Percentiles rank a stretch among this genome's conserved stretches.
phyloP scores from a whole-genome alignment of 352 stramenopile species.

The Phytophthora aleatoria region DNA sequence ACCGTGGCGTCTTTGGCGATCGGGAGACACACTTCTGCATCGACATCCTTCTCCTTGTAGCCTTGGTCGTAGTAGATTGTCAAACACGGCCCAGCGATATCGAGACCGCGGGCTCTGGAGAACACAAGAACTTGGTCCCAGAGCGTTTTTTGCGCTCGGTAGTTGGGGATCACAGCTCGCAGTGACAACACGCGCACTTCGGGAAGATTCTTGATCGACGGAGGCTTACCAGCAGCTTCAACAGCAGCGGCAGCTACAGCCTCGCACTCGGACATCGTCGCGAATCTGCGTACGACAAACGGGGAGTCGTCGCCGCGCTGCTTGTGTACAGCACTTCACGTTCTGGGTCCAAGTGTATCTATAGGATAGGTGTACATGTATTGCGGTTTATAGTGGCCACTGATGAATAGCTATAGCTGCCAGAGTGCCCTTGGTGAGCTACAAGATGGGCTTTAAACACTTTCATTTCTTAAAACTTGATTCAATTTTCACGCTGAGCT shows the following conservation, averaged over 20 bases:
- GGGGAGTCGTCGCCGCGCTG: too few species aligned
- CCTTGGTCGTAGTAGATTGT: constrained; percentile 47
- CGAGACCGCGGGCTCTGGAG: constrained; percentile 19
- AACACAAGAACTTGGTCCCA: constrained; percentile 45
- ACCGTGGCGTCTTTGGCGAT: constrained; percentile 30
- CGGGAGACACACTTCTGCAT: constrained; percentile 51
- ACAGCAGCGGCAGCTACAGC: constrained; percentile 18
- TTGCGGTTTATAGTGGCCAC: too few species aligned
- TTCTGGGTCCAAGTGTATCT: too few species aligned
- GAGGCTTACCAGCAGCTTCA: constrained; percentile 15
- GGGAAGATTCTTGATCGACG: constrained; percentile 38
- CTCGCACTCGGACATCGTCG: constrained; percentile 24
- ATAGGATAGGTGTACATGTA: too few species aligned
- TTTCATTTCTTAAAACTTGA: not conserved
- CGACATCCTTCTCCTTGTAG: constrained; percentile 49
- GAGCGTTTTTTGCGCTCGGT: constrained; percentile 46
- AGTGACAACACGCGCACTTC: constrained; percentile 42
- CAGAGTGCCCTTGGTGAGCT: too few species aligned
- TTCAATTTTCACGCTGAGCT: not conserved
- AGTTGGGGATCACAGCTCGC: constrained; percentile 46
- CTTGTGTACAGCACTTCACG: too few species aligned
- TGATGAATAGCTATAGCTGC: too few species aligned
- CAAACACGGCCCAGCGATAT: constrained; percentile 33
- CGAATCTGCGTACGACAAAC: not conserved
- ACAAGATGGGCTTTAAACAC: too few species aligned